Conservation (phyloP, 2,329 filamentous ascomycete genomes). For the Colletotrichum cordylinicola region DNA sequence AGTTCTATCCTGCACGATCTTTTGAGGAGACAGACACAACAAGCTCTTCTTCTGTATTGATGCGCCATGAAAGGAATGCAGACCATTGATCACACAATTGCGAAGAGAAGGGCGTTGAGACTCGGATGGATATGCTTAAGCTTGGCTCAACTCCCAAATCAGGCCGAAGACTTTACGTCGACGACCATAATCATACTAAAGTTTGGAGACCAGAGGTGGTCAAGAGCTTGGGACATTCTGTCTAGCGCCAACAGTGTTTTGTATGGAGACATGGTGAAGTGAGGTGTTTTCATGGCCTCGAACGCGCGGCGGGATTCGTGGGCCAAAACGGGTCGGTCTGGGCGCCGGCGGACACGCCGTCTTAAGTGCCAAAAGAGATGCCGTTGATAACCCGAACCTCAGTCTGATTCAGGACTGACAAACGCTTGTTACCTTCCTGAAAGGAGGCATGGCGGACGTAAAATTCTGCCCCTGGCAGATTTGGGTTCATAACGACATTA, state of each 20-base stretch:
- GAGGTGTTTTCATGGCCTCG: not conserved
- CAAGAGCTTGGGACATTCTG: not conserved
- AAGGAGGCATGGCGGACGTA: not conserved
- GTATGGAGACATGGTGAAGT: not conserved
- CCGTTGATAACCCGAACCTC: not conserved
- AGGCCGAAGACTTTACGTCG: not conserved
- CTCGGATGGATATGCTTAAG: not conserved
- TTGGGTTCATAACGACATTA: conserved; percentile 19
- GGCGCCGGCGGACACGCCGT: not conserved
- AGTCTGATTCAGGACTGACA: not conserved
- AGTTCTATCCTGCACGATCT: not conserved
- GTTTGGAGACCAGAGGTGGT: rapidly evolving
- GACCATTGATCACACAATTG: not conserved
- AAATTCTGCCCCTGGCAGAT: not conserved
- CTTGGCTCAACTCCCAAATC: not conserved
- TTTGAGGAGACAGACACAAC: not conserved
- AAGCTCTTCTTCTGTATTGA: not conserved
- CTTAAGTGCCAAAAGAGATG: not conserved
- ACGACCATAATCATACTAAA: not conserved
- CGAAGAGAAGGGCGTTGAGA: not conserved
- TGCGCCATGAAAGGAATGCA: not conserved
- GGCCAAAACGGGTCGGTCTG: not conserved
- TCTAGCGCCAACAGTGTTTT: not conserved
- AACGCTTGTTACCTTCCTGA: not conserved
- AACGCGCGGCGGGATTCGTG: not conserved